Evolutionary conservation across 192 early-diverging fungal species (phyloP).

Genomic region (Backusella tarrabulga): DNA sequence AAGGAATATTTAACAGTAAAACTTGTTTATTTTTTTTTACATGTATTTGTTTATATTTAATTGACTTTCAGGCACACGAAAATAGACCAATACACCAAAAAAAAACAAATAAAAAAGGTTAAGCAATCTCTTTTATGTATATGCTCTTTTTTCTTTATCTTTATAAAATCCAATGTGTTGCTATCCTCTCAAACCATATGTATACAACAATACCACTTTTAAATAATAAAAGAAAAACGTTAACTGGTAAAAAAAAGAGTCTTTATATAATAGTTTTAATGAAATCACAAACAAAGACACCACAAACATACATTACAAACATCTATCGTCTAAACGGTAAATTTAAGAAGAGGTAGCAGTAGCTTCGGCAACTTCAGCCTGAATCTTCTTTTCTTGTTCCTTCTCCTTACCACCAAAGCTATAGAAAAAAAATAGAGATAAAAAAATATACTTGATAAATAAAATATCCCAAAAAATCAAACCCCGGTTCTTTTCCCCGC

Average conservation of each 20-base stretch:
- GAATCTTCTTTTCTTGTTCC: neutral
- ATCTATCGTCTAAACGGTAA: neutral
- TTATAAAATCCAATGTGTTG: neutral
- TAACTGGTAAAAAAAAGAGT: neutral
- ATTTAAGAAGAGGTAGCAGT: conserved; percentile 1
- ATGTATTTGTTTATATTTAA: neutral
- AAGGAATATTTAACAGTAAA: neutral
- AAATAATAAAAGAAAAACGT: neutral
- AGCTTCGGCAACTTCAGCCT: neutral
- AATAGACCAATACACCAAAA: neutral
- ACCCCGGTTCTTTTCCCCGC: neutral
- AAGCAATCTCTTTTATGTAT: neutral
- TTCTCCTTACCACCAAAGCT: conserved; percentile 43
- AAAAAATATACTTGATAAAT: neutral
- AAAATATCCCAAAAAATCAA: neutral
- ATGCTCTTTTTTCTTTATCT: neutral
- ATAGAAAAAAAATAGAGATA: conserved; percentile 11
- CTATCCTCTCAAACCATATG: neutral
- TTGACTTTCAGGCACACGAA: neutral
- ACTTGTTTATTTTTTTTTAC: neutral
- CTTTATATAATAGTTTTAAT: neutral
- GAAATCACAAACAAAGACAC: neutral
- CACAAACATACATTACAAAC: neutral
- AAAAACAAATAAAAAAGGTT: neutral
- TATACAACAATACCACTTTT: neutral